Evolutionary conservation across 2,329 filamentous ascomycete genomes (phyloP), one percentile per base, ranked within the genome.

Genomic region (Fusarium solani-melongenae): DNA sequence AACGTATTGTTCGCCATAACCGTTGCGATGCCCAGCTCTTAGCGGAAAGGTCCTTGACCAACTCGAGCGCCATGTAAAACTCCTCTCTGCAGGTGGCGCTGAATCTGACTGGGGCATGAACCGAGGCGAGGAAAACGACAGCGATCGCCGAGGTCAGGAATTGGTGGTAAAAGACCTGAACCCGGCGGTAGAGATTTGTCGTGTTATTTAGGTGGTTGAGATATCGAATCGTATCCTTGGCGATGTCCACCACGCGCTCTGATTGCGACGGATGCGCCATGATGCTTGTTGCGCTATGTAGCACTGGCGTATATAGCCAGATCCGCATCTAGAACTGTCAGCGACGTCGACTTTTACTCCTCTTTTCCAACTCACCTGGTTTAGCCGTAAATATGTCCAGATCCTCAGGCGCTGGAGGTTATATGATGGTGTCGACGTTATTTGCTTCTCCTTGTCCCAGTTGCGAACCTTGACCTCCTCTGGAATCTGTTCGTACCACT

Each of bases 231-330:
- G 92, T 94, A 75, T 95, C 92, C 77, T 93, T 93, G 15, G 93
- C 92, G 2, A 95, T 86, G 68, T 93, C 91, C 33, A 95, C 92
- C 0, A 90, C 92, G 0, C 89, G 93, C 77, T 94, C 91, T 4
- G 95, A 95, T 71, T 94, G 91, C 6, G 86, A 83, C 59, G 92
- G 88, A 79, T 97, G 92, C 66, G 92, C 89, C 83, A 93, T 90
- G 77, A 98, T 98, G 76, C 92, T 95, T 14, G 91, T 93, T 5
- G 94, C 91, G 20, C 93, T 96, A 81, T 98, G 94, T 10, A 98
- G 85, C 4, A 98, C 92, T 0, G 95, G 95, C 0, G 94, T 93
- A 81, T 97, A 95, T 31, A 98, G 93, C 80, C 94, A 91, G 66
- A 95, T 96, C 6, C 95, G 92, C 83, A 97, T 94, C 84, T 85